Conservation (phyloP, 2,329 filamentous ascomycete genomes). For the Pseudogymnoascus pannorum region DNA sequence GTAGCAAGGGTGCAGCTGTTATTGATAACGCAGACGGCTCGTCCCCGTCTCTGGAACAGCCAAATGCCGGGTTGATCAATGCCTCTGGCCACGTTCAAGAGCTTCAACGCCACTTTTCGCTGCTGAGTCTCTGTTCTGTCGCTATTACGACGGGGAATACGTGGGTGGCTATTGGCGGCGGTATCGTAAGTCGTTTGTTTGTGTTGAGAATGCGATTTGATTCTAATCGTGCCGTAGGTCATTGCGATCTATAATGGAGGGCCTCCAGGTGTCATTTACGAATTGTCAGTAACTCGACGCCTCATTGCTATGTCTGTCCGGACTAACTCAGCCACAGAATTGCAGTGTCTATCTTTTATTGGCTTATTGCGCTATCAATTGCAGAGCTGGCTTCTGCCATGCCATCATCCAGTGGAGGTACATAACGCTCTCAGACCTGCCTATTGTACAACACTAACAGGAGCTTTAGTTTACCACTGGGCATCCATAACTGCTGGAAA, state of each 20-base stretch:
- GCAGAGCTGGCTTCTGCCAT: constrained; percentile 55
- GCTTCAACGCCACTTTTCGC: constrained; percentile 33
- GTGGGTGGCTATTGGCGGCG: constrained; percentile 41
- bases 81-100: constrained; percentile 37
- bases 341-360: constrained; percentile 44
- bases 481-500: constrained; percentile 49
- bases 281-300: constrained; percentile 35
- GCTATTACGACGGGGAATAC: constrained; percentile 33
- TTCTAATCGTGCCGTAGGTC: background rate
- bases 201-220: background rate
- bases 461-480: constrained; percentile 47
- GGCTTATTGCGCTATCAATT: constrained; percentile 49
- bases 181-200: constrained; percentile 34
- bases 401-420: constrained; percentile 47
- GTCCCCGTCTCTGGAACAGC: background rate
- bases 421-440: background rate
- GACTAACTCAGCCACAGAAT: constrained; percentile 16
- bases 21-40: background rate
- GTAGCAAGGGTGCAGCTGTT: background rate
- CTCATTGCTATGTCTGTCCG: background rate
- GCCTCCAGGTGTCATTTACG: constrained; percentile 51
- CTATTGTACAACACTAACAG: constrained; percentile 8
- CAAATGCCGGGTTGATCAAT: constrained; percentile 24
- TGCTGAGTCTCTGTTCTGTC: constrained; percentile 27
- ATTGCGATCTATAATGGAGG: constrained; percentile 51